Evolutionary conservation across 2,329 filamentous ascomycete genomes (phyloP).

Genomic region (Cytospora piceae): DNA sequence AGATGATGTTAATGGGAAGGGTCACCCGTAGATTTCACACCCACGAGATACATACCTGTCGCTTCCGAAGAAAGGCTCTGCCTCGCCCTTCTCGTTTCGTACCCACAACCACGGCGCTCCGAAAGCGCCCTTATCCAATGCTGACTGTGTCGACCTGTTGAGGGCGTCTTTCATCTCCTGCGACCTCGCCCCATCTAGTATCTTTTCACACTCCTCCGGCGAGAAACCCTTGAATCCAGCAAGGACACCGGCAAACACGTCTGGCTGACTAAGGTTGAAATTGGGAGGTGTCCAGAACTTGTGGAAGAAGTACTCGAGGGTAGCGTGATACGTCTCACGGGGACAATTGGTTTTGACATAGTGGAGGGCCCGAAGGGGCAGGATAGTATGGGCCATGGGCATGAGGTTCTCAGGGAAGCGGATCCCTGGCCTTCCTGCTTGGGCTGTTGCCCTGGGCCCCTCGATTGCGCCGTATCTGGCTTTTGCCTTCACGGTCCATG

Average conservation of each 20-base stretch:
- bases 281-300: slow-evolving; percentile 65
- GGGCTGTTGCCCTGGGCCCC: slow-evolving; percentile 43
- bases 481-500: slow-evolving; percentile 73
- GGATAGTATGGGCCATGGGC: slow-evolving; percentile 46
- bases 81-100: slow-evolving; percentile 57
- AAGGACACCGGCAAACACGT: slow-evolving; percentile 50
- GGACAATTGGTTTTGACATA: slow-evolving; percentile 66
- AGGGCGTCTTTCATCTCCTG: slow-evolving; percentile 50
- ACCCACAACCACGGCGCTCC: slow-evolving; percentile 79
- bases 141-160: slow-evolving; percentile 61
- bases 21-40: neutral
- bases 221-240: slow-evolving; percentile 50
- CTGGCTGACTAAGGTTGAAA: slow-evolving; percentile 62
- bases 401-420: slow-evolving; percentile 50
- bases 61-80: slow-evolving; percentile 77
- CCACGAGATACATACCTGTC: slow-evolving; percentile 55
- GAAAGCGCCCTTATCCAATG: slow-evolving; percentile 69
- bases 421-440: slow-evolving; percentile 44
- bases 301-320: slow-evolving; percentile 60
- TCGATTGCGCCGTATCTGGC: slow-evolving; percentile 57
- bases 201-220: slow-evolving; percentile 54
- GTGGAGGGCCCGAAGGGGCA: slow-evolving; percentile 68
- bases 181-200: slow-evolving; percentile 56
- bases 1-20: neutral
- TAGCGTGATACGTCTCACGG: slow-evolving; percentile 51